Conservation (phyloP, 2,329 filamentous ascomycete genomes). For the Colletotrichum euphorbiae region DNA sequence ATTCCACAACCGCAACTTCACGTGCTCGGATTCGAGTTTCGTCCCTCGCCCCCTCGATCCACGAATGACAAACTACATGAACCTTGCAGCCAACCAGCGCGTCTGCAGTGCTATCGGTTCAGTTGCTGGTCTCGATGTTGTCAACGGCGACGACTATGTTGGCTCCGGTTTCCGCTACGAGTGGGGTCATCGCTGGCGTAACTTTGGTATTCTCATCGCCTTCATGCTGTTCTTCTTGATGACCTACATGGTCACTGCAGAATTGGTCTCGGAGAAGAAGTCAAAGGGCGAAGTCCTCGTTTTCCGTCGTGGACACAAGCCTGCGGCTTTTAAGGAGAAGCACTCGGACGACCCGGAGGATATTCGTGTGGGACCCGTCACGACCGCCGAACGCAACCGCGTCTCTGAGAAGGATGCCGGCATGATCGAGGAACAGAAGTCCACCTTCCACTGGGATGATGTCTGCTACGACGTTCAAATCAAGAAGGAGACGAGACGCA, state of each 20-base stretch:
- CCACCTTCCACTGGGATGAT: conserved; percentile 87
- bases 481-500: conserved; percentile 78
- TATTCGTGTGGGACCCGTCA: conserved; percentile 60
- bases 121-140: conserved; percentile 59
- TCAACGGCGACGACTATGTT: conserved; percentile 71
- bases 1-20: conserved; percentile 74
- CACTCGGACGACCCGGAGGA: conserved; percentile 71
- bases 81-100: conserved; percentile 52
- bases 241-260: conserved; percentile 73
- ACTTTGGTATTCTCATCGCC: conserved; percentile 75
- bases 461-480: conserved; percentile 84
- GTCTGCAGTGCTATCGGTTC: conserved; percentile 72
- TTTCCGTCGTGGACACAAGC: conserved; percentile 77
- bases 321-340: conserved; percentile 69
- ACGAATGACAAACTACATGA: conserved; percentile 48
- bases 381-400: conserved; percentile 57
- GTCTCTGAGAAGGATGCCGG: conserved; percentile 53
- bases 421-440: conserved; percentile 69
- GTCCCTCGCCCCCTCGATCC: conserved; percentile 52
- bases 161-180: conserved; percentile 67
- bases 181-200: conserved; percentile 73
- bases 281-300: conserved; percentile 83
- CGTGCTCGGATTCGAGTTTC: conserved; percentile 54
- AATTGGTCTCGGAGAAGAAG: conserved; percentile 73
- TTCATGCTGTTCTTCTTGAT: conserved; percentile 72